Percentiles rank a stretch among this genome's conserved stretches.
Conservation (phyloP, 2,329 filamentous ascomycete species). For the Colletotrichum eleusines region DNA sequence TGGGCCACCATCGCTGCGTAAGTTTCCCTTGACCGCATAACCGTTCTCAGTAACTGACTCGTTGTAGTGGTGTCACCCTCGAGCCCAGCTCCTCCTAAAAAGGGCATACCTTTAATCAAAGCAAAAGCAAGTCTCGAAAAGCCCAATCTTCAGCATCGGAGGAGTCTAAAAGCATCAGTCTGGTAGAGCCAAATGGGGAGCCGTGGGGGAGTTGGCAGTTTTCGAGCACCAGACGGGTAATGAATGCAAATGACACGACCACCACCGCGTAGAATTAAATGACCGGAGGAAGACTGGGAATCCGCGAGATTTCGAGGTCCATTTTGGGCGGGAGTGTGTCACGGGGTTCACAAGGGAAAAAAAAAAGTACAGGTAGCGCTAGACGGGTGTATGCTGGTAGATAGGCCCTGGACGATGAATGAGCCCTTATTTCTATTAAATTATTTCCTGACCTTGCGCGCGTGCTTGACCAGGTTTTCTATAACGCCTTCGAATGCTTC, state of each 20-base stretch:
- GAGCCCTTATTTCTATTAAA: conserved; percentile 36
- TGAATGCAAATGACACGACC: conserved; percentile 39
- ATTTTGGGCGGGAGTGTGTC: conserved; percentile 13
- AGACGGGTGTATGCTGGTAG: conserved; percentile 39
- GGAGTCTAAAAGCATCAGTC: conserved; percentile 39
- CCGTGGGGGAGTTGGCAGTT: conserved; percentile 18
- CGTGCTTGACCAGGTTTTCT: conserved; percentile 94
- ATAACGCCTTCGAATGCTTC: conserved; percentile 97
- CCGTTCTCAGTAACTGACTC: conserved; percentile 43
- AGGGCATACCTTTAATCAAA: conserved; percentile 4
- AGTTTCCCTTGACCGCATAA: conserved; percentile 49
- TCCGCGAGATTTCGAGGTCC: conserved; percentile 23
- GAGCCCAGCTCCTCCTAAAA: conserved; percentile 62
- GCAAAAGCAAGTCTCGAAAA: conserved; percentile 32
- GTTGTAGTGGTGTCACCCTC: conserved; percentile 64
- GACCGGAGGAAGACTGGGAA: conserved; percentile 13
- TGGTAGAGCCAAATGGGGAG: conserved; percentile 29
- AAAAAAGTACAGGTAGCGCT: conserved; percentile 25
- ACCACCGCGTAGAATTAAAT: conserved; percentile 31
- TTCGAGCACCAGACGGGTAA: conserved; percentile 40
- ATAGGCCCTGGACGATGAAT: conserved; percentile 38
- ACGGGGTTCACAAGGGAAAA: conserved; percentile 20
- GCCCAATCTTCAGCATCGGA: conserved; percentile 38
- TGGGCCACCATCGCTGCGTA: conserved; percentile 85
- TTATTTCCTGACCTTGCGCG: conserved; percentile 84